These are phyloP conservation scores for Chernovozyma aurita DNA, from an alignment of 1,139 yeast species.

Conservation along the genomic window DNA sequence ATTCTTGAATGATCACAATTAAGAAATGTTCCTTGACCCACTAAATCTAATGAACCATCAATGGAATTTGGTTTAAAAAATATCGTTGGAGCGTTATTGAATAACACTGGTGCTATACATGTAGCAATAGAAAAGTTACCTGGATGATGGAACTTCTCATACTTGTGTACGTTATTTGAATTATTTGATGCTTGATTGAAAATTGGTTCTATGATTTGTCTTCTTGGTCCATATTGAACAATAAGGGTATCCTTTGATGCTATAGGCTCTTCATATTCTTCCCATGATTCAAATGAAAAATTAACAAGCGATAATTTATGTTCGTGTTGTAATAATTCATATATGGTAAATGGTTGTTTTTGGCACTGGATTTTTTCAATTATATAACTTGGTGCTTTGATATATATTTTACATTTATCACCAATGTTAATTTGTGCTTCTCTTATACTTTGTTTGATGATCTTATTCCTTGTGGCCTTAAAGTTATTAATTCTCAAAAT, in stretches of 20 bases:
- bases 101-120: slow-evolving; percentile 82
- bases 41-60: slow-evolving; percentile 54
- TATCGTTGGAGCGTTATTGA: slow-evolving; percentile 78
- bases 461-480: slow-evolving; percentile 70
- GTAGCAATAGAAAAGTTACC: slow-evolving; percentile 76
- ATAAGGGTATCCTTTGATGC: slow-evolving; percentile 74
- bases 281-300: slow-evolving; percentile 81
- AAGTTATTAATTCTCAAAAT: slow-evolving; percentile 72
- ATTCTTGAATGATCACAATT: slow-evolving; percentile 84
- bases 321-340: slow-evolving; percentile 78
- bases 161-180: slow-evolving; percentile 82
- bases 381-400: slow-evolving; percentile 57
- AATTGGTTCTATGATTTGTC: slow-evolving; percentile 79
- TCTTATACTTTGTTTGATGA: slow-evolving; percentile 56
- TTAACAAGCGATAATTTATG: slow-evolving; percentile 81
- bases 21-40: slow-evolving; percentile 88
- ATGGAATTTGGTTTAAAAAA: slow-evolving; percentile 49
- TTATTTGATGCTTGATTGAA: slow-evolving; percentile 77
- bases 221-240: slow-evolving; percentile 91
- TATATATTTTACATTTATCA: slow-evolving; percentile 51
- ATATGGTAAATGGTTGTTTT: slow-evolving; percentile 53
- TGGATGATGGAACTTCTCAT: slow-evolving; percentile 76
- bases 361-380: slow-evolving; percentile 39
- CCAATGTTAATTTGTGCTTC: slow-evolving; percentile 67
- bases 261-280: slow-evolving; percentile 79